Evolutionary conservation across 1,284 basidiomycete species (phyloP).

Genomic region (Phaffia rhodozyma): DNA sequence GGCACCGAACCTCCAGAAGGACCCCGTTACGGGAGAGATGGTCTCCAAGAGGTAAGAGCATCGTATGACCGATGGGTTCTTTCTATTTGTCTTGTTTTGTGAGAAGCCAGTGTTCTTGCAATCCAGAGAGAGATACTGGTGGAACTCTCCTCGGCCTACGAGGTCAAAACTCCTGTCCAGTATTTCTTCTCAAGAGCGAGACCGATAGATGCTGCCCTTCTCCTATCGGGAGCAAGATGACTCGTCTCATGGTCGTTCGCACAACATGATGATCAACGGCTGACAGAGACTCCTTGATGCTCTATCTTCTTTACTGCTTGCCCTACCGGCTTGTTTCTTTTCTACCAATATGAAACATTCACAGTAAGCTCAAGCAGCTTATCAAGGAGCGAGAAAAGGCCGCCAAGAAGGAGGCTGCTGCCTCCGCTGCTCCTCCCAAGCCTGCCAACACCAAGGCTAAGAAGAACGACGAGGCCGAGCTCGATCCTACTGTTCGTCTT

Average conservation of each 20-base stretch:
- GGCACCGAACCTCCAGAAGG: slow-evolving; percentile 38
- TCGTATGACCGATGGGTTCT: background rate
- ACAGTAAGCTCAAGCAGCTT: slow-evolving; percentile 81
- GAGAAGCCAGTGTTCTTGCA: slow-evolving; percentile 13
- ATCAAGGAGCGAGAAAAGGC: slow-evolving; percentile 76
- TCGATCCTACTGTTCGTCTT: slow-evolving; percentile 31
- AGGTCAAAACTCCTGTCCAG: too few relatives aligned
- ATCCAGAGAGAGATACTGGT: background rate
- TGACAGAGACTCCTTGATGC: background rate
- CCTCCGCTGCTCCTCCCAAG: slow-evolving; percentile 41
- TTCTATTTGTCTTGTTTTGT: background rate
- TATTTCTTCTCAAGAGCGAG: background rate
- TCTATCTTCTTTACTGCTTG: background rate
- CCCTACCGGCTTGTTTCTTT: background rate
- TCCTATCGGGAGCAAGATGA: too few relatives aligned
- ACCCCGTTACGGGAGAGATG: slow-evolving; percentile 84
- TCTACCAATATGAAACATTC: background rate
- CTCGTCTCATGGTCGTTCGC: too few relatives aligned
- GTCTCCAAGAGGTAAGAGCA: slow-evolving; percentile 76
- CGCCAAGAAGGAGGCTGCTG: slow-evolving; percentile 69
- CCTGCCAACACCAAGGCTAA: slow-evolving; percentile 33
- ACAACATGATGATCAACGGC: background rate
- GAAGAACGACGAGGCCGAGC: slow-evolving; percentile 33
- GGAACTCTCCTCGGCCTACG: too few relatives aligned
- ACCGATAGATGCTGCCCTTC: too few relatives aligned